Evolutionary conservation across 495 filamentous ascomycete genomes (phyloP), one percentile per base, ranked within the genome.

Genomic region (Aspergillus funiculosus): DNA sequence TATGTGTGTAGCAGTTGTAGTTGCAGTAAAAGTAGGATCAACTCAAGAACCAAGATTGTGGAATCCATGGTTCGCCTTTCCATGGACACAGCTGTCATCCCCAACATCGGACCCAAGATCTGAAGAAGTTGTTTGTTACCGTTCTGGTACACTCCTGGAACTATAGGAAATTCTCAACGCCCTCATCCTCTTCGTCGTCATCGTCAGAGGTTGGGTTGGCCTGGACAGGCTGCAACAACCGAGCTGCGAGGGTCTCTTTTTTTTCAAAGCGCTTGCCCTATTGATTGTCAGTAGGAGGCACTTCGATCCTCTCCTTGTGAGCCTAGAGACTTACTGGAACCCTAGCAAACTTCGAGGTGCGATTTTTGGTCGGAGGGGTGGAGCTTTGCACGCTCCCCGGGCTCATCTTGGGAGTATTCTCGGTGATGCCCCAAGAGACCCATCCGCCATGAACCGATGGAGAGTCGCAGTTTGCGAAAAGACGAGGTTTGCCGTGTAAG

Each of bases 101-200:
- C n/a, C n/a, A n/a, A n/a, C n/a, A n/a, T n/a, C n/a, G n/a, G n/a
- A n/a, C n/a, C n/a, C n/a, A n/a, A n/a, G n/a, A n/a, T n/a, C n/a
- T n/a, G n/a, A n/a, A n/a, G n/a, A n/a, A n/a, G n/a, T n/a, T n/a
- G n/a, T n/a, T n/a, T 39, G 21, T 11, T 25, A n/a, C 25, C 13
- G 2, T 11, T 18, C 6, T 10, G 15, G 15, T 6, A 0, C 24
- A 31, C 1, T 34, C 37, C n/a, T n/a, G 19, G 13, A 21, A 14
- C 24, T 29, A 51, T 8, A 59, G 46, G 15, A 31, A 56, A 14
- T 52, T 39, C 13, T 53, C 34, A n/a, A 50, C 31, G 1, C 47
- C 52, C 2, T 52, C 47, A 9, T 56, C 38, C n/a, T 45, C 46
- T 10, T 52, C 50, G 10, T 58, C 54, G 17, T 56, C 47, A 30